Base-by-base conservation (phyloP, 164 flowering plant species). In the Nymphaea colorata region DNA sequence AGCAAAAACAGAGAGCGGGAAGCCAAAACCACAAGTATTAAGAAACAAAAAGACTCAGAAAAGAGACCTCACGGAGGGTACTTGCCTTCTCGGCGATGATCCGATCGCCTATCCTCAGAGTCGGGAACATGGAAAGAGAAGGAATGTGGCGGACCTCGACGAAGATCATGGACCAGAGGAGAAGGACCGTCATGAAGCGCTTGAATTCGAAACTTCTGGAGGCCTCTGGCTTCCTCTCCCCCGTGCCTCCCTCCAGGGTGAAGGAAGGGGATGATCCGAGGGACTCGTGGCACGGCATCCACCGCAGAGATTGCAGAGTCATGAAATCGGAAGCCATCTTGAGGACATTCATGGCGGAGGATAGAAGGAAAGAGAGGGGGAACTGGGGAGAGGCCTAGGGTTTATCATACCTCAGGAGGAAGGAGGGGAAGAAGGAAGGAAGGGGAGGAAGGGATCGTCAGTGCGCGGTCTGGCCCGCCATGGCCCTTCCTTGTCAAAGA, bases 121-220 rank as follows among this genome's bases (percentile, higher is more conserved):
- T 80, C 0, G 84, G 85, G 62, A 73, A 80, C 87, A 82, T 84
- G 18, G 85, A 84, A 11, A 73, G 68, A 0, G 87, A 84, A 2
- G 80, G 73, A 42, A 84, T 82, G 71, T 67, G 78, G 2, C 81
- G 68, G 64, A 78, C 73, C 78, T 84, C 83, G 0, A 75, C 70
- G 18, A 78, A 68, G 71, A 74, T 67, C 2, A 82, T 71, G 76
- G 82, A 73, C 17, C 78, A 53, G 42, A 74, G 75, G 14, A 74
- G 10, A 57, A 79, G 12, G 55, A 77, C 76, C 44, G 79, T 7
- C n/a, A 77, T 63, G 14, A 66, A n/a, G 10, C 63, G 63, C 63
- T 61, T 25, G 25, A 61, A 15, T 5, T 45, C 53, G 43, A 70
- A 16, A 41, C 74, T 74, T 68, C 75, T 72, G 66, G 76, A 64